Evolutionary conservation across 1,284 basidiomycete species (phyloP).

Genomic region (Sporisorium iseilematis-ciliati): DNA sequence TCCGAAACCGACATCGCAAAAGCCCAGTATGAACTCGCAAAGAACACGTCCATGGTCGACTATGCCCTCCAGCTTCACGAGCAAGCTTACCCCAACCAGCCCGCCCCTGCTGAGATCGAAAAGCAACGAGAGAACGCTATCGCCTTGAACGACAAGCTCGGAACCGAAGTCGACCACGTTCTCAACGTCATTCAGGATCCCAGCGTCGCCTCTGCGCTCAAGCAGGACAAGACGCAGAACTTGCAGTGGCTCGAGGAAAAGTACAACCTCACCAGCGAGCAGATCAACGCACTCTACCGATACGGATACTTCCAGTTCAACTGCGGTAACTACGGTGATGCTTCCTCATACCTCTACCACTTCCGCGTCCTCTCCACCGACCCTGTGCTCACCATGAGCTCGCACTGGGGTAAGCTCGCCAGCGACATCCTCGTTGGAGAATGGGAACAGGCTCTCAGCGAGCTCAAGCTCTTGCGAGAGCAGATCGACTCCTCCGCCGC

Average conservation of each 20-base stretch:
- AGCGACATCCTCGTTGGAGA: conserved; percentile 94
- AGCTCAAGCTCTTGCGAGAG: conserved; percentile 92
- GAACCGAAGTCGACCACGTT: conserved; percentile 90
- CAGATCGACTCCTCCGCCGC: conserved; percentile 78
- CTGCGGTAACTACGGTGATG: conserved; percentile 93
- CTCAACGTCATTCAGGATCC: conserved; percentile 96
- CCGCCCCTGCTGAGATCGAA: conserved; percentile 58
- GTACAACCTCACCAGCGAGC: conserved; percentile 91
- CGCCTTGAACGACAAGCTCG: conserved; percentile 83
- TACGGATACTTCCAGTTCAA: conserved; percentile 99
- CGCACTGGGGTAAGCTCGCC: conserved; percentile 98
- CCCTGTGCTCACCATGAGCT: conserved; percentile 88
- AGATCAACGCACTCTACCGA: conserved; percentile 96
- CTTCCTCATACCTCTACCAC: conserved; percentile 97
- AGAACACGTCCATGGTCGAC: conserved; percentile 75
- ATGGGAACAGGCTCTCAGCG: conserved; percentile 92
- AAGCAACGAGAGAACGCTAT: conserved; percentile 76
- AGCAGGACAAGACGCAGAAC: conserved; percentile 96
- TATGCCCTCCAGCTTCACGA: conserved; percentile 79
- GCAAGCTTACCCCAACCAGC: conserved; percentile 79
- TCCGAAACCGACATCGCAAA: conserved; percentile 80
- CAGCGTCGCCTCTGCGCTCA: conserved; percentile 83
- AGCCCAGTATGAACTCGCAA: conserved; percentile 96
- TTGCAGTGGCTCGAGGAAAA: conserved; percentile 92
- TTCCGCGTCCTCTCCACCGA: conserved; percentile 97